Conservation (phyloP, 306 rosid species). For the Sechiopsis laciniata region DNA sequence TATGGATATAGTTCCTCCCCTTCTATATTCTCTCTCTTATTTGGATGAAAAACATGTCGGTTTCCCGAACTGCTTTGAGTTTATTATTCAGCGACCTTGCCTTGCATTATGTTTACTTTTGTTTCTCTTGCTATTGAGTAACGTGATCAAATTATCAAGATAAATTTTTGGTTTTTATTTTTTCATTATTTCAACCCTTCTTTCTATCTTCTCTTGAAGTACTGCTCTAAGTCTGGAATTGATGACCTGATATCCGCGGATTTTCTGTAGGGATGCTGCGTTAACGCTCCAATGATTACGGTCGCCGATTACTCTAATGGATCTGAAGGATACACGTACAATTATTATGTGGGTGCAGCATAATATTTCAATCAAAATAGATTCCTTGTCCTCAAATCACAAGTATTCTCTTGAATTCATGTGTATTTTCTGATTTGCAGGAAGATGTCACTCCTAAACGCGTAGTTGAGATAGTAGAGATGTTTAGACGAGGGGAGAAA, state of each 20-base stretch:
- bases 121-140: background rate
- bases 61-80: background rate
- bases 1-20: background rate
- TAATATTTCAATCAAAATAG: background rate
- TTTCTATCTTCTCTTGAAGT: background rate
- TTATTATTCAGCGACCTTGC: background rate
- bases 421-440: slow-evolving; percentile 39
- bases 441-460: slow-evolving; percentile 87
- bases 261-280: slow-evolving; percentile 81
- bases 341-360: slow-evolving; percentile 62
- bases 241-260: slow-evolving; percentile 10
- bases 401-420: slow-evolving; percentile 11
- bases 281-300: slow-evolving; percentile 97
- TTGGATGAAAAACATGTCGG: background rate
- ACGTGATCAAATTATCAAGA: background rate
- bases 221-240: background rate
- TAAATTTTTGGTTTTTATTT: background rate
- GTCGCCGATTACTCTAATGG: slow-evolving; percentile 97
- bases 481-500: slow-evolving; percentile 76
- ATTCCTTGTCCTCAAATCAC: background rate
- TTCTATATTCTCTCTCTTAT: background rate
- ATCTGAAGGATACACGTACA: slow-evolving; percentile 84
- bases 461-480: slow-evolving; percentile 79
- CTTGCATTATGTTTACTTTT: background rate
- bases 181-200: background rate